Evolutionary conservation across 1,139 yeast species (phyloP).

Genomic region (Zygotorulaspora mrakii): DNA sequence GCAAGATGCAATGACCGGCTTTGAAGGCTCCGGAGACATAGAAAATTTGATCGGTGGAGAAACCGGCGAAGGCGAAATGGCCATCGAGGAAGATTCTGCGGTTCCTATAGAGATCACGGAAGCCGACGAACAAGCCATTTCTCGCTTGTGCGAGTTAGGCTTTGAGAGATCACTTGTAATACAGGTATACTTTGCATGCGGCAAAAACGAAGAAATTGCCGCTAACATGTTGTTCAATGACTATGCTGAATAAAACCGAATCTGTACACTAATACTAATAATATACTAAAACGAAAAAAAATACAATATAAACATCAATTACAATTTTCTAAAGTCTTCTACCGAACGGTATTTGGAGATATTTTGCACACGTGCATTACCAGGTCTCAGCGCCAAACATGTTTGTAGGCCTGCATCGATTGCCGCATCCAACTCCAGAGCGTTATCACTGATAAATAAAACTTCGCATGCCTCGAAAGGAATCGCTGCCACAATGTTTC

Average conservation of each 20-base stretch:
- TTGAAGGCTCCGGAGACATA: constrained; percentile 15
- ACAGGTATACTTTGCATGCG: constrained; percentile 97
- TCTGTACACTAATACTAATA: no score
- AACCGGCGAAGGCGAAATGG: constrained; percentile 37
- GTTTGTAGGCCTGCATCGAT: constrained; percentile 58
- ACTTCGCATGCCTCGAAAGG: constrained; percentile 40
- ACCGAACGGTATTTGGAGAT: constrained; percentile 5
- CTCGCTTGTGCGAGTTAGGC: constrained; percentile 85
- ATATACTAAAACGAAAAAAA: constrained; percentile 3
- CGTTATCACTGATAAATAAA: constrained; percentile 73
- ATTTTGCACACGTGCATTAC: constrained; percentile 53
- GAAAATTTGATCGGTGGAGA: constrained; percentile 14
- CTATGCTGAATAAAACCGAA: constrained; percentile 35
- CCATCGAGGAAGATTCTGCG: constrained; percentile 36
- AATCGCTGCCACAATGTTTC: constrained; percentile 50
- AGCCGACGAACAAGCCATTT: constrained; percentile 85
- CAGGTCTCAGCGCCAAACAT: constrained; percentile 64
- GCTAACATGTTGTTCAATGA: constrained; percentile 74
- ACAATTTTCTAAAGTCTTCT: constrained; percentile 11
- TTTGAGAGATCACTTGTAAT: constrained; percentile 83
- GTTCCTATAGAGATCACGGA: constrained; percentile 60
- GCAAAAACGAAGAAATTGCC: constrained; percentile 93
- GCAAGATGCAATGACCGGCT: constrained; percentile 27
- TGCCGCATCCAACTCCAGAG: constrained; percentile 70
- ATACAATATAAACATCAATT: constrained; percentile 3